These are phyloP conservation scores for Mrakia gelida DNA, from an alignment of 768 basidiomycete species.

Conservation along the genomic window DNA sequence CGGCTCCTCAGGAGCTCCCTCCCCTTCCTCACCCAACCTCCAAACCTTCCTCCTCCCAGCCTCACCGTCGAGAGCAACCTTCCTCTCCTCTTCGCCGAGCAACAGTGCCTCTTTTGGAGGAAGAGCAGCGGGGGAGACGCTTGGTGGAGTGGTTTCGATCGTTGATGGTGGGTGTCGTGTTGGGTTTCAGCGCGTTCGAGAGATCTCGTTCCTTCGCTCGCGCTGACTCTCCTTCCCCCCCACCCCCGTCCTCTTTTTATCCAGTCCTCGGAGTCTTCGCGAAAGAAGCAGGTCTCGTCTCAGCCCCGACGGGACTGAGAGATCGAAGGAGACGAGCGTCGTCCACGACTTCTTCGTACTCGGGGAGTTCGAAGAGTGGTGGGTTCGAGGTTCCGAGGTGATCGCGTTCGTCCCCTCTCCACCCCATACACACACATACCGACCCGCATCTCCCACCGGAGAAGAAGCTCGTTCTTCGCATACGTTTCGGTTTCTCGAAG, in stretches of 20 bases:
- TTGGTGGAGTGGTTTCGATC: not conserved
- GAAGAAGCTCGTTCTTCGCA: not conserved
- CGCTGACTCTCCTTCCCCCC: not conserved
- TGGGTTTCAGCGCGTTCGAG: not conserved
- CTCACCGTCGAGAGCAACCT: not conserved
- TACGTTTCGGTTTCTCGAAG: not conserved
- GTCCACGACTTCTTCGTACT: not conserved
- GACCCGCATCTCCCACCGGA: not conserved
- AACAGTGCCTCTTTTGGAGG: not conserved
- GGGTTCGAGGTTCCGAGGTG: not conserved
- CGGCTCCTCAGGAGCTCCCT: not conserved
- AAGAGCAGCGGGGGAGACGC: not conserved
- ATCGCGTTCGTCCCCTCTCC: not conserved
- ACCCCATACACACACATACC: not conserved
- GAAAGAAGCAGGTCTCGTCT: conserved; percentile 14
- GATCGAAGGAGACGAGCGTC: not conserved
- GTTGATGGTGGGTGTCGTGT: not conserved
- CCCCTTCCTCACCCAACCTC: not conserved
- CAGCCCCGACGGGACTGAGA: not conserved
- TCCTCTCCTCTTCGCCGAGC: not conserved
- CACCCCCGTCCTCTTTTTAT: no score
- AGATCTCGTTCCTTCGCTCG: not conserved
- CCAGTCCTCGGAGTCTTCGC: conserved; percentile 9
- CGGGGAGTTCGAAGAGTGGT: not conserved
- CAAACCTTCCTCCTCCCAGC: not conserved